These are phyloP conservation scores for Aspergillus cavernicola DNA, from an alignment of 495 filamentous ascomycete genomes.

Conservation along the genomic window DNA sequence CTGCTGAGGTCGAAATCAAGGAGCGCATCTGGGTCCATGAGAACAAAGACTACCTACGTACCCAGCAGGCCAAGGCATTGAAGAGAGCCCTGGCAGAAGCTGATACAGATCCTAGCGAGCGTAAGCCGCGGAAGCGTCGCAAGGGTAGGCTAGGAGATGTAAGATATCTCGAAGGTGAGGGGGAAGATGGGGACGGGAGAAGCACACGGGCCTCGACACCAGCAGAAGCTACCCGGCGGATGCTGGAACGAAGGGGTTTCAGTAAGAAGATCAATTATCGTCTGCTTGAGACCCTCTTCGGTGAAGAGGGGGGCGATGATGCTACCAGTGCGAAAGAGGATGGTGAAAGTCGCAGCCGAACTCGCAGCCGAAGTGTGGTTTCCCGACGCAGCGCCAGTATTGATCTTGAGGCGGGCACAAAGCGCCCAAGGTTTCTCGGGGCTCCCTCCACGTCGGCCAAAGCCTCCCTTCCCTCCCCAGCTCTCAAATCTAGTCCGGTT, in stretches of 20 bases:
- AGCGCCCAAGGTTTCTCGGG: slow-evolving; percentile 17
- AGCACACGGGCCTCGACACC: slow-evolving; percentile 48
- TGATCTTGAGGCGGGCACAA: slow-evolving; percentile 25
- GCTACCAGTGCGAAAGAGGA: slow-evolving; percentile 30
- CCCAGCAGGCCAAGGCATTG: slow-evolving; percentile 72
- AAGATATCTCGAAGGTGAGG: slow-evolving; percentile 44
- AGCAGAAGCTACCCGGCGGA: slow-evolving; percentile 68
- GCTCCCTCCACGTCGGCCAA: slow-evolving; percentile 18
- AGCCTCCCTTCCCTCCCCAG: slow-evolving; percentile 21
- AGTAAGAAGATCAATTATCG: slow-evolving; percentile 85
- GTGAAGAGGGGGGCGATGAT: slow-evolving; percentile 30
- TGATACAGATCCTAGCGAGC: slow-evolving; percentile 42
- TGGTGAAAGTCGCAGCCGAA: slow-evolving; percentile 33
- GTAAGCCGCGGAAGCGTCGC: slow-evolving; percentile 45
- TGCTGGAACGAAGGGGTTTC: slow-evolving; percentile 66
- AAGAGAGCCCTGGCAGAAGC: slow-evolving; percentile 57
- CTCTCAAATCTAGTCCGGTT: slow-evolving; percentile 7
- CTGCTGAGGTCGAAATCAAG: slow-evolving; percentile 69
- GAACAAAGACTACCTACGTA: slow-evolving; percentile 85
- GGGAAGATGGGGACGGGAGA: slow-evolving; percentile 35
- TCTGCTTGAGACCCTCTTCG: slow-evolving; percentile 50
- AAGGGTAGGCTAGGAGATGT: slow-evolving; percentile 49
- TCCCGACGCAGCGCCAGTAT: slow-evolving; percentile 39
- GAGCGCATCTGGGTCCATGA: slow-evolving; percentile 90
- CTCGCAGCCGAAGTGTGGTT: slow-evolving; percentile 36